Evolutionary conservation across 2,329 filamentous ascomycete genomes (phyloP).

Genomic region (Coniosporium tulheliwenetii): DNA sequence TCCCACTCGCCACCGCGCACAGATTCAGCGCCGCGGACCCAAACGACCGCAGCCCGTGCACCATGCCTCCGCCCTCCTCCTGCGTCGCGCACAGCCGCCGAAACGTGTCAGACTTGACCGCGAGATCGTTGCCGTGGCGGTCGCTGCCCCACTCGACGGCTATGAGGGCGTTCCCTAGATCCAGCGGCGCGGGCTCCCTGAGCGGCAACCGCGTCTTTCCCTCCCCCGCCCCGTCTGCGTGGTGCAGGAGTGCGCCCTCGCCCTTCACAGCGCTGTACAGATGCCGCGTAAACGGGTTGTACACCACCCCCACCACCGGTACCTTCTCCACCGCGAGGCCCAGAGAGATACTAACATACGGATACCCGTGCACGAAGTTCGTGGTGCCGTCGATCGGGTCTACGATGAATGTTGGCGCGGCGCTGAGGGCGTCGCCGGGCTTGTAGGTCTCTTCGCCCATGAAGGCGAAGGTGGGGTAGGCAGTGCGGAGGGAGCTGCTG

Average conservation of each 20-base stretch:
- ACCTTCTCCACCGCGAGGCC: slow-evolving; percentile 48
- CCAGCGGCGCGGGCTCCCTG: slow-evolving; percentile 30
- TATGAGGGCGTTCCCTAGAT: slow-evolving; percentile 48
- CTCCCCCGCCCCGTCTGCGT: slow-evolving; percentile 10
- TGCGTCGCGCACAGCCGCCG: slow-evolving; percentile 32
- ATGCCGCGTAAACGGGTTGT: slow-evolving; percentile 59
- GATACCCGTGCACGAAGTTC: slow-evolving; percentile 67
- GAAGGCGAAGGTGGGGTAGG: slow-evolving; percentile 43
- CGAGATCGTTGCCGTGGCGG: slow-evolving; percentile 54
- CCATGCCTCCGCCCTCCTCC: slow-evolving; percentile 56
- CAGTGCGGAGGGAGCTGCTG: slow-evolving; percentile 30
- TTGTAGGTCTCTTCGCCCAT: slow-evolving; percentile 66
- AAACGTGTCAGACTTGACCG: slow-evolving; percentile 53
- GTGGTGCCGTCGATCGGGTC: slow-evolving; percentile 74
- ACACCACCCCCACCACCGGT: slow-evolving; percentile 59
- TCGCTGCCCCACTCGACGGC: slow-evolving; percentile 60
- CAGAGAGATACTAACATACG: slow-evolving; percentile 61
- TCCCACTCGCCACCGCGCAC: slow-evolving; percentile 54
- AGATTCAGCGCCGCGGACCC: slow-evolving; percentile 64
- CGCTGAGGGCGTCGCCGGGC: slow-evolving; percentile 45
- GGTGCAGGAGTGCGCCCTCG: slow-evolving; percentile 39
- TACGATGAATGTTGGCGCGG: slow-evolving; percentile 60
- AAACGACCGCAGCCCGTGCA: slow-evolving; percentile 54
- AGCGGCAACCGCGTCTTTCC: slow-evolving; percentile 25
- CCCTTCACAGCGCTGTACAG: slow-evolving; percentile 56